These are phyloP conservation scores for Asterella californica DNA, from an alignment of 225 moss, liverwort and hornwort species.

Conservation along the genomic window DNA sequence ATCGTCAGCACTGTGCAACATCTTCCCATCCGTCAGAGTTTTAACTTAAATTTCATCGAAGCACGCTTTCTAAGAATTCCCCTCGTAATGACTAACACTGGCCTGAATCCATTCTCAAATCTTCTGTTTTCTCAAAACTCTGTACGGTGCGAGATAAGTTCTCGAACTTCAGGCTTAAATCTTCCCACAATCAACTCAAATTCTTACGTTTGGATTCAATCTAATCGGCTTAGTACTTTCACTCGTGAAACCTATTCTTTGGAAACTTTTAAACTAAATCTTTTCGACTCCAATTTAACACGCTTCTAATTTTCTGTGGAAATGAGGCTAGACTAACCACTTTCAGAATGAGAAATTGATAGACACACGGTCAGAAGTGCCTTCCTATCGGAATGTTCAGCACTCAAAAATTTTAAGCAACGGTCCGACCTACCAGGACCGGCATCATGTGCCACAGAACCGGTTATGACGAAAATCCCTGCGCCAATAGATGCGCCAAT, in stretches of 20 bases:
- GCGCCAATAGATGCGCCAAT: conserved; percentile 95
- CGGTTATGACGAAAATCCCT: conserved; percentile 96
- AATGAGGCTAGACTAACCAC: not conserved
- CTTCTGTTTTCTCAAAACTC: too few relatives aligned
- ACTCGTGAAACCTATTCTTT: too few relatives aligned
- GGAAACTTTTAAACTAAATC: not conserved
- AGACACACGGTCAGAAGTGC: not conserved
- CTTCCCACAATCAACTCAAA: too few relatives aligned
- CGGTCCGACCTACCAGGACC: conserved; percentile 61
- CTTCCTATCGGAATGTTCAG: not conserved
- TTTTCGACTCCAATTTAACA: not conserved
- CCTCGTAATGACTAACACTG: not conserved
- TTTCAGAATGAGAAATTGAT: not conserved
- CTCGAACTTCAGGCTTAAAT: too few relatives aligned
- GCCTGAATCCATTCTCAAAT: not conserved
- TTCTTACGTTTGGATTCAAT: too few relatives aligned
- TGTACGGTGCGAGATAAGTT: too few relatives aligned
- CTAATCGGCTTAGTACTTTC: too few relatives aligned
- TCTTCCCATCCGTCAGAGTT: not conserved
- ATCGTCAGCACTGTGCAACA: not conserved
- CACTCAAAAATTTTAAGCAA: not conserved
- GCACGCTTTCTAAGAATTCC: not conserved
- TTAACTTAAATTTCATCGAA: not conserved
- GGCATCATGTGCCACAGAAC: conserved; percentile 88
- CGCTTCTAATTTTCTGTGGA: not conserved